A percentile compares a stretch with the other conserved stretches of the same genome.
Evolutionary conservation across 352 stramenopile species (phyloP).

Genomic region (Phytophthora foliorum): DNA sequence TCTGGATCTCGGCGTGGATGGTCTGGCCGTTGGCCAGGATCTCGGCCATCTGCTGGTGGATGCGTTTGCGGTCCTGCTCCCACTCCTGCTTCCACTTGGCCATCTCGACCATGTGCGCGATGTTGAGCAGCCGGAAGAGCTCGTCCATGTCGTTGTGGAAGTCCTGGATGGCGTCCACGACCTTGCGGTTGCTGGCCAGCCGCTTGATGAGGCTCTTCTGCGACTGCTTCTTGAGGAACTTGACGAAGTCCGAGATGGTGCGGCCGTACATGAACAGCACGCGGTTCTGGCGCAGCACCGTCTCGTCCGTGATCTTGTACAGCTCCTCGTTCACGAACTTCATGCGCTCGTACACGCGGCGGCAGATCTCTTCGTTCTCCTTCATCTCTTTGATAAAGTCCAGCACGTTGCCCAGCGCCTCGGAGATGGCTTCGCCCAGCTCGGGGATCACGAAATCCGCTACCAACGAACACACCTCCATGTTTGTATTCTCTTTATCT

Average conservation of each 20-base stretch:
- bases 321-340: conserved; percentile 43
- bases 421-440: conserved; percentile 31
- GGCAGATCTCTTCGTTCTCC: conserved; percentile 33
- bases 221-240: conserved; percentile 14
- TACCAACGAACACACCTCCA: neutral
- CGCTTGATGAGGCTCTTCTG: conserved; percentile 20
- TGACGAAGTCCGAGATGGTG: conserved; percentile 36
- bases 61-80: conserved; percentile 24
- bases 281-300: conserved; percentile 37
- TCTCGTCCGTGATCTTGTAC: conserved; percentile 41
- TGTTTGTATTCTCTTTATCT: neutral
- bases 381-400: conserved; percentile 34
- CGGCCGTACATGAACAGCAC: conserved; percentile 38
- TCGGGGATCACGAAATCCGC: conserved; percentile 34
- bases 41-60: conserved; percentile 17
- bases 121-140: conserved; percentile 21
- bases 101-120: conserved; percentile 17
- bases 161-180: conserved; percentile 14
- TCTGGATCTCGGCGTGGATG: conserved; percentile 9
- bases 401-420: conserved; percentile 30
- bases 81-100: conserved; percentile 25
- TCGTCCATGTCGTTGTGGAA: conserved; percentile 40
- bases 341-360: conserved; percentile 25
- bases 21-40: conserved; percentile 17
- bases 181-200: conserved; percentile 30